These are phyloP conservation scores for Hymenoscyphus scutula DNA, from an alignment of 2,329 filamentous ascomycete species.

Conservation along the genomic window DNA sequence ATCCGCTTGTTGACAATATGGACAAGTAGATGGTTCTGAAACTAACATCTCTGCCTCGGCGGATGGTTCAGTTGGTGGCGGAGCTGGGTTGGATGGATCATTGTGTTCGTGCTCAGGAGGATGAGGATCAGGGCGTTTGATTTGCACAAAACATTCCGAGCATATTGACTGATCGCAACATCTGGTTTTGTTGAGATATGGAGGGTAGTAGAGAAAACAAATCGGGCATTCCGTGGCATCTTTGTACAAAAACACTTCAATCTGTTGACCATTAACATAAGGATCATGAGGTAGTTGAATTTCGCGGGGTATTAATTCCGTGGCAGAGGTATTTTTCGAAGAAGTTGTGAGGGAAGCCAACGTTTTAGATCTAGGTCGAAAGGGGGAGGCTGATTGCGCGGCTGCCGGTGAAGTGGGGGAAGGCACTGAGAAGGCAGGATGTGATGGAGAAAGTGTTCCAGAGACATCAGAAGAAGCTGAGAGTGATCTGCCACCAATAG, in stretches of 20 bases:
- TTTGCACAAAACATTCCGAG: conserved; percentile 98
- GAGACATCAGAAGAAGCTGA: conserved; percentile 75
- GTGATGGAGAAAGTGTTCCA: conserved; percentile 55
- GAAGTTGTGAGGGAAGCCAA: conserved; percentile 74
- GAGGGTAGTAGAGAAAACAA: conserved; percentile 93
- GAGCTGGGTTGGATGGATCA: conserved; percentile 28
- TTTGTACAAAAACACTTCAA: conserved; percentile 94
- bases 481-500: conserved; percentile 72
- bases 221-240: conserved; percentile 89
- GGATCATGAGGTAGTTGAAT: conserved; percentile 77
- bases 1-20: conserved; percentile 91
- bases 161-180: conserved; percentile 97
- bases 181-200: conserved; percentile 87
- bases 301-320: conserved; percentile 74
- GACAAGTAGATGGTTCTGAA: conserved; percentile 87
- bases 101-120: conserved; percentile 67
- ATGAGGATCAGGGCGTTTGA: conserved; percentile 90
- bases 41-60: conserved; percentile 65
- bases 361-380: conserved; percentile 85
- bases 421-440: conserved; percentile 58
- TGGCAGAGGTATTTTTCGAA: conserved; percentile 70
- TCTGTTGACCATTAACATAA: conserved; percentile 87
- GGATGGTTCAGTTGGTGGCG: conserved; percentile 35
- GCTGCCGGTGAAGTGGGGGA: conserved; percentile 52
- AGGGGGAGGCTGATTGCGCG: conserved; percentile 51